Base-by-base conservation (phyloP, 2,329 filamentous ascomycete species). In the Arthrinium phaeospermum region DNA sequence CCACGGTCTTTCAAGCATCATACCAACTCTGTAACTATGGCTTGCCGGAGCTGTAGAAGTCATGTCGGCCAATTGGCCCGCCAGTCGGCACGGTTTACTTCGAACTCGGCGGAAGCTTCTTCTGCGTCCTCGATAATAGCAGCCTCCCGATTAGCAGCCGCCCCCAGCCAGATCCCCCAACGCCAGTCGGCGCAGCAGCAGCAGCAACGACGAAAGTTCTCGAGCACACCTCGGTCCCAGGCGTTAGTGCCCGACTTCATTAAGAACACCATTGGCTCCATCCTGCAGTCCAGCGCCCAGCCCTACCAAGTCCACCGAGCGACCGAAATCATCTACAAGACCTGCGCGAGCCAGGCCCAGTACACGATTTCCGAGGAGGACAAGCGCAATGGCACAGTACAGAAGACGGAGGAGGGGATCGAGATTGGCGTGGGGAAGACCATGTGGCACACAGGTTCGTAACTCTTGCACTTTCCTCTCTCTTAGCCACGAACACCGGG, bases 361-460 rank as follows among this genome's bases (percentile, higher is more conserved):
- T 98, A 98, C 82, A 90, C 86, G 70, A 94, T 97, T 72, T 89
- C 92, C 1, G 88, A 92, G 75, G 86, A 90, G 71, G 85, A 89
- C 69, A 86, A 92, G 76, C 92, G 92, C 76, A 89, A 90, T 4
- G 90, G 88, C 0, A 87, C 89, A 68, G 89, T 96, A 70, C 89
- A 91, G 41, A 92, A 91, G 81, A 93, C 93, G 3, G 90, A 90
- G 70, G 91, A 92, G 45, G 95, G 94, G 12, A 93, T 97, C 81
- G 94, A 98, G 81, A 81, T 98, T 68, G 95, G 96, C 22, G 86
- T 90, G 34, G 92, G 92, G 4, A 86, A 87, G 34, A 91, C 92
- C 16, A 92, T 91, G 86, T 98, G 96, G 96, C 94, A 97, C 81
- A 86, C 91, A 78, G 90, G 94, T 96, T 69, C 67, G 45, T 69